These are phyloP conservation scores for Brassica incana DNA, from an alignment of 345 rosid genomes.

Conservation along the genomic window DNA sequence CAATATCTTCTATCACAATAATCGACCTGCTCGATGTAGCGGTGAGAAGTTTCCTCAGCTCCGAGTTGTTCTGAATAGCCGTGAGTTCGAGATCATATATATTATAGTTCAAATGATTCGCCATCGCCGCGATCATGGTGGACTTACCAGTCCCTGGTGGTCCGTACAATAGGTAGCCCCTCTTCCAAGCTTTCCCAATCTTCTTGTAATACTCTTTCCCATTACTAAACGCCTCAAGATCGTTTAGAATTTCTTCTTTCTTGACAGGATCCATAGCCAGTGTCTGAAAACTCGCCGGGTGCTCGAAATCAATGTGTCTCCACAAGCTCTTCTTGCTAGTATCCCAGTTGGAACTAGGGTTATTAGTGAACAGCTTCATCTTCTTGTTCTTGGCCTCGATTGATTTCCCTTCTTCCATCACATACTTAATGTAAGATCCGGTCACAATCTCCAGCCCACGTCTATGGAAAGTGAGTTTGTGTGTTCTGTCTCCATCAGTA, in stretches of 20 bases:
- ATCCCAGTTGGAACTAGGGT: slow-evolving; percentile 32
- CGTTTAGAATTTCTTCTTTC: slow-evolving; percentile 40
- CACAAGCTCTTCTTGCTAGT: slow-evolving; percentile 21
- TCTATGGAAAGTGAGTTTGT: slow-evolving; percentile 47
- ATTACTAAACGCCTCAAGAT: slow-evolving; percentile 33
- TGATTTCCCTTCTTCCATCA: slow-evolving; percentile 46
- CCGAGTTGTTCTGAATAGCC: slow-evolving; percentile 36
- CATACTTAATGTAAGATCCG: slow-evolving; percentile 40
- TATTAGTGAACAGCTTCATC: slow-evolving; percentile 56
- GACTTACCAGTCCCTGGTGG: slow-evolving; percentile 50
- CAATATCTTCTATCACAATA: slow-evolving; percentile 45
- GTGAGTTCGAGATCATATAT: slow-evolving; percentile 45
- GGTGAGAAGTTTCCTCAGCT: slow-evolving; percentile 40
- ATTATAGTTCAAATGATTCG: slow-evolving; percentile 38
- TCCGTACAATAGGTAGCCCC: slow-evolving; percentile 45
- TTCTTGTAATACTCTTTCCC: slow-evolving; percentile 43
- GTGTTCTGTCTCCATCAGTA: slow-evolving; percentile 42
- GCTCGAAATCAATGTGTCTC: slow-evolving; percentile 43
- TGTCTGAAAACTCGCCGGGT: slow-evolving; percentile 39
- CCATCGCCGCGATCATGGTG: slow-evolving; percentile 47
- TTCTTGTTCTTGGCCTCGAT: slow-evolving; percentile 46
- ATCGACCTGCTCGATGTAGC: slow-evolving; percentile 43
- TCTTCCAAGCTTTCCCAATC: slow-evolving; percentile 47
- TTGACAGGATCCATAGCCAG: slow-evolving; percentile 42
- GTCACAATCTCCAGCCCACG: slow-evolving; percentile 39